A percentile compares a stretch with the other conserved stretches of the same genome.
These are phyloP conservation scores for Jatropha podagrica DNA, from an alignment of 441 rosid genomes.

Conservation along the genomic window DNA sequence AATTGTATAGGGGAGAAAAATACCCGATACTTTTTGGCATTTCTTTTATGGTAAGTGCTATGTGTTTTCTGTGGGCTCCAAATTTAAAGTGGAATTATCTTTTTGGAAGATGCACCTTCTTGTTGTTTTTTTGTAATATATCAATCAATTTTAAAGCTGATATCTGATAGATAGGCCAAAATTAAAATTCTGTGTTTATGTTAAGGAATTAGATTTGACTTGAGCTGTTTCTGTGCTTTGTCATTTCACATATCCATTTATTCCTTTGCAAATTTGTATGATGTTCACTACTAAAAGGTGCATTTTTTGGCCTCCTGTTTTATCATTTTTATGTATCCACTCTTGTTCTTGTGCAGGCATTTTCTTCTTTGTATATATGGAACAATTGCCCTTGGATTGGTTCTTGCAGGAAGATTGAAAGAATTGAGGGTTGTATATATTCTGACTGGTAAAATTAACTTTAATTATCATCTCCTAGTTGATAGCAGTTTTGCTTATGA, in stretches of 20 bases:
- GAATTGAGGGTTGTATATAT: conserved; percentile 61
- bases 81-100: background rate
- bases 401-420: conserved; percentile 78
- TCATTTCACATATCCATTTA: background rate
- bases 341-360: conserved; percentile 58
- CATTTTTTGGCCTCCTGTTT: conserved; percentile 9
- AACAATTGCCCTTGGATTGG: conserved; percentile 61
- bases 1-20: conserved; percentile 81
- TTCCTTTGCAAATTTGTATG: conserved; percentile 6
- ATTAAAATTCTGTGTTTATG: background rate
- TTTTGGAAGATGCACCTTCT: conserved; percentile 2
- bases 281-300: background rate
- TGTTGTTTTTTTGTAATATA: background rate
- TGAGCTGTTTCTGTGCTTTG: background rate
- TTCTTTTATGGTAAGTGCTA: conserved; percentile 68
- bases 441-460: conserved; percentile 48
- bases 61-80: conserved; percentile 7
- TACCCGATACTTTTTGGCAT: conserved; percentile 68
- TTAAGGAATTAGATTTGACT: background rate
- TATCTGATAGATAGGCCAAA: background rate
- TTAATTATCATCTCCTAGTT: background rate
- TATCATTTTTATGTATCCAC: conserved; percentile 13
- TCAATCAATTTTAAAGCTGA: background rate
- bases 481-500: background rate
- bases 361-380: conserved; percentile 82